A percentile compares a stretch with the other conserved stretches of the same genome.
Conservation (phyloP, 371 early-diverging fungal species). For the Edhazardia aedis region DNA sequence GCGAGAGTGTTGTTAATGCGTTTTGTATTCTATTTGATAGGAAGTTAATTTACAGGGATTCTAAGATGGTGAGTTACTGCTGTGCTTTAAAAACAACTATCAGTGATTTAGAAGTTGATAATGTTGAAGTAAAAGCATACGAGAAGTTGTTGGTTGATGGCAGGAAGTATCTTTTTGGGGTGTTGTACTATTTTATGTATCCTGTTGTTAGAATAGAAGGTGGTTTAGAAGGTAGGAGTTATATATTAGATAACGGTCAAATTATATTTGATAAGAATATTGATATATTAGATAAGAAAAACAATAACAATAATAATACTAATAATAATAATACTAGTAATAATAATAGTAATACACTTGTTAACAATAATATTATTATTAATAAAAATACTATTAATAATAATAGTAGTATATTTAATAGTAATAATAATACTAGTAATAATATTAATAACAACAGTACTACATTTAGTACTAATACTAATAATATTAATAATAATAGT, state of each 20-base stretch:
- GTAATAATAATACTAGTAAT: too few species aligned
- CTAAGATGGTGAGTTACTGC: constrained; percentile 93
- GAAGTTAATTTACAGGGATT: constrained; percentile 82
- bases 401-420: too few species aligned
- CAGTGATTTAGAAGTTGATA: constrained; percentile 67
- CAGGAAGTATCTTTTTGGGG: constrained; percentile 85
- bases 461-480: background rate
- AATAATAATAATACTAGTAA: background rate
- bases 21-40: constrained; percentile 81
- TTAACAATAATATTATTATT: background rate
- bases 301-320: too few species aligned
- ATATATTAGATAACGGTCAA: too few species aligned
- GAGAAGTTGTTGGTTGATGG: constrained; percentile 41
- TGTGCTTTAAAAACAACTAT: constrained; percentile 77
- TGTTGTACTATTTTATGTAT: constrained; percentile 56
- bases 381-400: background rate
- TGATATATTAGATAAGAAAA: too few species aligned
- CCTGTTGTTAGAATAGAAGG: constrained; percentile 6
- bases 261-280: too few species aligned
- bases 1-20: constrained; percentile 67
- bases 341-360: background rate
- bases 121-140: constrained; percentile 23
- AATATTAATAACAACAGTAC: too few species aligned
- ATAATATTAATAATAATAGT: background rate
- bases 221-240: background rate